Evolutionary conservation across 371 early-diverging fungal genomes (phyloP).

Genomic region (Actinomortierella ambigua): DNA sequence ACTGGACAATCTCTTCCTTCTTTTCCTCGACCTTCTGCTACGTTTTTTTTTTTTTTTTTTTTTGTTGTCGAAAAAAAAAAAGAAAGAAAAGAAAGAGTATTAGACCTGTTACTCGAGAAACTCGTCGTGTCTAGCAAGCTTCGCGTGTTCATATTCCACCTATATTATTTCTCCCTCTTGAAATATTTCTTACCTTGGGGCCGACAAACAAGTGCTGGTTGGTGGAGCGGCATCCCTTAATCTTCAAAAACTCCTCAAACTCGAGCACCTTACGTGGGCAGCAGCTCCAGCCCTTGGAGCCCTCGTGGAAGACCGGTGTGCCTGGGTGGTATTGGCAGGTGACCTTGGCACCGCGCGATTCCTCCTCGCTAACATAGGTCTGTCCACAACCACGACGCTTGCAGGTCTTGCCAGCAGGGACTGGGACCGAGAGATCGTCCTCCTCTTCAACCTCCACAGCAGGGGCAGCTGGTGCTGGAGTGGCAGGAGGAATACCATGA

Average conservation of each 20-base stretch:
- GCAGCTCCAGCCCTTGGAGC: slow-evolving; percentile 92
- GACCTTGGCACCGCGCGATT: slow-evolving; percentile 66
- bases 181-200: slow-evolving; percentile 35
- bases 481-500: slow-evolving; percentile 11
- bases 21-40: slow-evolving; percentile 26
- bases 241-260: slow-evolving; percentile 96
- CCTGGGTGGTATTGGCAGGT: slow-evolving; percentile 90
- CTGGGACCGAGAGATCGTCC: slow-evolving; percentile 66
- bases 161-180: too few relatives aligned
- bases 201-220: slow-evolving; percentile 83
- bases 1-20: slow-evolving; percentile 68
- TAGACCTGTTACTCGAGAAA: neutral
- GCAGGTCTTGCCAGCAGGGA: slow-evolving; percentile 82
- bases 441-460: slow-evolving; percentile 72
- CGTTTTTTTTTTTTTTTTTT: too few relatives aligned
- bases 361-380: slow-evolving; percentile 64
- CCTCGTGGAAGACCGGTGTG: slow-evolving; percentile 90
- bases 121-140: too few relatives aligned
- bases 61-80: slow-evolving; percentile 1
- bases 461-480: slow-evolving; percentile 25
- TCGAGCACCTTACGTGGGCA: slow-evolving; percentile 90
- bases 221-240: slow-evolving; percentile 86
- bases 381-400: slow-evolving; percentile 84
- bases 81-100: slow-evolving; percentile 1
- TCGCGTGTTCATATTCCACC: too few relatives aligned